Base-by-base conservation (phyloP, 805 yeast species). In the Schwanniomyces vanrijiae region DNA sequence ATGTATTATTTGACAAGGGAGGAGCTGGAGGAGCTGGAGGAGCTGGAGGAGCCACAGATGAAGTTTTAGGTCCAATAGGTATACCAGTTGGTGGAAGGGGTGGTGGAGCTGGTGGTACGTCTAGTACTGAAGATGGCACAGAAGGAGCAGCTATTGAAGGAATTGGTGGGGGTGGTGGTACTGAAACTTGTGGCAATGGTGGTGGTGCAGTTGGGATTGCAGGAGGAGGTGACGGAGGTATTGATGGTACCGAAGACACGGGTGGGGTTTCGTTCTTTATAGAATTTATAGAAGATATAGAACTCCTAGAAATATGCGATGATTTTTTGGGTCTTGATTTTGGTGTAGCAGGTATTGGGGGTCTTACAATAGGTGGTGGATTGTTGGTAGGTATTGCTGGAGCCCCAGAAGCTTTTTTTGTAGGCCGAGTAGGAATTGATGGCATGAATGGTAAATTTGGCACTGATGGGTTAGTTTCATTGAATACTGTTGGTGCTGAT, bases 341-440 rank as follows among this genome's bases (percentile, higher is more conserved):
- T 7, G 72, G 66, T 14, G 60, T 42, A 11, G 71, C 50, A 21
- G 68, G 55, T 10, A 67, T 55, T 11, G 56, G 39, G 5, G 61
- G 56, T 14, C 53, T 45, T 43, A 51, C 52, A 43, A 39, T 13
- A 14, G 44, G 44, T n/a, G 21, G 16, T 26, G 44, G 28, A 14
- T 38, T 29, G 34, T 18, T 25, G 14, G 18, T 14, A 19, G 43
- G 47, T n/a, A 44, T 34, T 19, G 62, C 52, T 22, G 59, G 54
- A 14, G 55, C 31, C 24, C 16, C 39, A 37, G 39, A 37, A 8
- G 6, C 39, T 9, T 37, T 37, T 7, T 37, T 37, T 2, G 37
- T 18, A 4, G 40, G 43, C 18, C 26, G 37, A 37, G 19, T 38
- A 5, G 48, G 48, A 42, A 43, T 20, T 14, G 46, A 68, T 10